Conservation (phyloP, 2,329 filamentous ascomycete species). For the Colletotrichum salicis region DNA sequence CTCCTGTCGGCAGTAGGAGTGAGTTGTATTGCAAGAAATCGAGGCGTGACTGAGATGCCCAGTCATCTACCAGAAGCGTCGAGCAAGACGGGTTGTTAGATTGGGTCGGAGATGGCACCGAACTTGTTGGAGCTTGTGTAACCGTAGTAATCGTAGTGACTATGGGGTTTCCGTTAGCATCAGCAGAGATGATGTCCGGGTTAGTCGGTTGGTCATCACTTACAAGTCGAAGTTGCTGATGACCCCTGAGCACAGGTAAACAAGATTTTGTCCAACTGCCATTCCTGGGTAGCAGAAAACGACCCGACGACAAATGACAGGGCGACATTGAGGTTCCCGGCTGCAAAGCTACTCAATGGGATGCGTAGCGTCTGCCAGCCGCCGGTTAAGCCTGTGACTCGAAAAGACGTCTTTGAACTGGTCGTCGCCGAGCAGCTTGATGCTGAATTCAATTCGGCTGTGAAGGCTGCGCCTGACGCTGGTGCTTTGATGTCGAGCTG, state of each 20-base stretch:
- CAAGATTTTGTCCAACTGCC: conserved; percentile 60
- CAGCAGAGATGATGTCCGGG: neutral
- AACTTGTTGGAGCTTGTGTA: conserved; percentile 6
- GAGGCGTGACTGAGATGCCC: conserved; percentile 69
- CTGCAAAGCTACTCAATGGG: conserved; percentile 59
- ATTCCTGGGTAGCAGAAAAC: conserved; percentile 40
- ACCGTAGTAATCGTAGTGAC: conserved; percentile 1
- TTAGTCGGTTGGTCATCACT: conserved; percentile 8
- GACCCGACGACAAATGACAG: conserved; percentile 57
- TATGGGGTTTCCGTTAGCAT: neutral
- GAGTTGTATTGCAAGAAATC: conserved; percentile 72
- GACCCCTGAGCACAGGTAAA: conserved; percentile 52
- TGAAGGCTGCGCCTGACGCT: conserved; percentile 38
- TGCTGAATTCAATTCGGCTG: conserved; percentile 51
- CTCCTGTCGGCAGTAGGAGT: conserved; percentile 63
- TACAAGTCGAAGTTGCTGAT: conserved; percentile 30
- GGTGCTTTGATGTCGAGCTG: conserved; percentile 41
- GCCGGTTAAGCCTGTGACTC: conserved; percentile 59
- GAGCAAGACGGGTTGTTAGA: conserved; percentile 46
- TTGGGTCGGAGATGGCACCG: conserved; percentile 1
- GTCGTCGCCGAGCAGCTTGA: conserved; percentile 52
- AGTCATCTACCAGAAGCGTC: conserved; percentile 66
- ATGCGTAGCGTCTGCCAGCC: conserved; percentile 60
- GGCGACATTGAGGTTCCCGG: conserved; percentile 61
- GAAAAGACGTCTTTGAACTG: conserved; percentile 56